Percentiles rank a stretch among this genome's conserved stretches.
Evolutionary conservation across 495 filamentous ascomycete genomes (phyloP).

Genomic region (Annulohypoxylon maeteangense): DNA sequence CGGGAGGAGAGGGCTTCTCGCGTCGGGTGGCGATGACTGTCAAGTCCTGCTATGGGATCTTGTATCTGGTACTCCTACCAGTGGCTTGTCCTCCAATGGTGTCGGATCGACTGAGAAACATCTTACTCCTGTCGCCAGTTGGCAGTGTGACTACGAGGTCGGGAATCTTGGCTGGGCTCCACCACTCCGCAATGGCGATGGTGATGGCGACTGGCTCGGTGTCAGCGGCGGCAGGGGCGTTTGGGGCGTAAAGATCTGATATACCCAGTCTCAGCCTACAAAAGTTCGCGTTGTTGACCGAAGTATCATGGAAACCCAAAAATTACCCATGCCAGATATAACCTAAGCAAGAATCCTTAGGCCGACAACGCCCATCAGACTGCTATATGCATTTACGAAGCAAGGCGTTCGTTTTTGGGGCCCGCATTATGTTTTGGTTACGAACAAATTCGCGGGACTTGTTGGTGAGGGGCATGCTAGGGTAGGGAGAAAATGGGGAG

Average conservation of each 20-base stretch:
- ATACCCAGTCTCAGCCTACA: neutral
- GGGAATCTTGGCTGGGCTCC: conserved; percentile 96
- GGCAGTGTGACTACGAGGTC: conserved; percentile 97
- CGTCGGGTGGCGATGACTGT: conserved; percentile 91
- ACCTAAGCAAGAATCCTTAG: conserved; percentile 28
- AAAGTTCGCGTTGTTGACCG: neutral
- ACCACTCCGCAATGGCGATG: conserved; percentile 74
- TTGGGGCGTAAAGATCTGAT: conserved; percentile 77
- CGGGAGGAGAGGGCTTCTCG: conserved; percentile 83
- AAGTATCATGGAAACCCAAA: neutral
- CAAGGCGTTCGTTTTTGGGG: conserved; percentile 32
- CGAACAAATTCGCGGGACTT: conserved; percentile 12
- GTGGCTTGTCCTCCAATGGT: conserved; percentile 58
- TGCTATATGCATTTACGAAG: conserved; percentile 41
- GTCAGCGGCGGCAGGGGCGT: conserved; percentile 91
- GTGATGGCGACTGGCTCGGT: conserved; percentile 87
- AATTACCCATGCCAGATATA: conserved; percentile 2
- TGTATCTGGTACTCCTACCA: conserved; percentile 71
- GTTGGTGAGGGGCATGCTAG: conserved; percentile 10
- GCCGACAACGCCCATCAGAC: conserved; percentile 26
- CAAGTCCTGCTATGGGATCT: conserved; percentile 95
- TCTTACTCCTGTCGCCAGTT: conserved; percentile 79
- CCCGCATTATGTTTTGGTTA: conserved; percentile 23
- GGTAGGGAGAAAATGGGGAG: conserved; percentile 17
- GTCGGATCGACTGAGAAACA: conserved; percentile 64